Percentiles rank a stretch among this genome's conserved stretches.
Evolutionary conservation across 345 rosid genomes (phyloP).

Genomic region (Eucalyptus polybractea): DNA sequence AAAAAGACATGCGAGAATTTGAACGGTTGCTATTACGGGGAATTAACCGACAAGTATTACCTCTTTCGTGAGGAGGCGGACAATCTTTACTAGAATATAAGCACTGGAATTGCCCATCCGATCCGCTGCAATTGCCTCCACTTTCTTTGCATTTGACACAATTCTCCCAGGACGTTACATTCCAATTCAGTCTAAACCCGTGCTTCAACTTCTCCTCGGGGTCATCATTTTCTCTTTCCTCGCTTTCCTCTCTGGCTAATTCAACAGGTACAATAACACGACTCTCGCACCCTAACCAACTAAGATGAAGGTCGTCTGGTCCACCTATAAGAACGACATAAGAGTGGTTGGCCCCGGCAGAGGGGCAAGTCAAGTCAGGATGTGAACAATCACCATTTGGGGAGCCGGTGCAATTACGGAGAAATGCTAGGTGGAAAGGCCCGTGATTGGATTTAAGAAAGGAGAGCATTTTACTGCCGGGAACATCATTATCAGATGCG

Average conservation of each 20-base stretch:
- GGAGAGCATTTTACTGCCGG: background rate
- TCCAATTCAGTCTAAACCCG: background rate
- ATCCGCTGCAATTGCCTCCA: background rate
- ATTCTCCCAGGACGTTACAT: background rate
- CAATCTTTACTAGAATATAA: rapidly evolving
- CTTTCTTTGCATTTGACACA: background rate
- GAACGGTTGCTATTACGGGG: background rate
- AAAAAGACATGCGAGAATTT: background rate
- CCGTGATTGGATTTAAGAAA: background rate
- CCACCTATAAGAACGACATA: rapidly evolving
- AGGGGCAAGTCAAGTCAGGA: background rate
- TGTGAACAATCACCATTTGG: rapidly evolving
- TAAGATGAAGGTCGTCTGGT: background rate
- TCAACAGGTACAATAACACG: background rate
- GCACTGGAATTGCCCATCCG: rapidly evolving
- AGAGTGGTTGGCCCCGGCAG: background rate
- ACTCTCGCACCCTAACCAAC: rapidly evolving
- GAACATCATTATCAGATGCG: background rate
- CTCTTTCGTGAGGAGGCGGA: background rate
- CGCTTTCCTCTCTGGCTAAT: rapidly evolving
- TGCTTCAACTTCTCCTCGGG: rapidly evolving
- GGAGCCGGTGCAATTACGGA: background rate
- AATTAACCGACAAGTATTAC: background rate
- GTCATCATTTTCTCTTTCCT: background rate
- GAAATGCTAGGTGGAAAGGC: background rate